Percentiles rank a stretch among this genome's conserved stretches.
These are phyloP conservation scores for Phyllostachys edulis DNA, from an alignment of 176 grass and related monocot genomes.

Conservation along the genomic window DNA sequence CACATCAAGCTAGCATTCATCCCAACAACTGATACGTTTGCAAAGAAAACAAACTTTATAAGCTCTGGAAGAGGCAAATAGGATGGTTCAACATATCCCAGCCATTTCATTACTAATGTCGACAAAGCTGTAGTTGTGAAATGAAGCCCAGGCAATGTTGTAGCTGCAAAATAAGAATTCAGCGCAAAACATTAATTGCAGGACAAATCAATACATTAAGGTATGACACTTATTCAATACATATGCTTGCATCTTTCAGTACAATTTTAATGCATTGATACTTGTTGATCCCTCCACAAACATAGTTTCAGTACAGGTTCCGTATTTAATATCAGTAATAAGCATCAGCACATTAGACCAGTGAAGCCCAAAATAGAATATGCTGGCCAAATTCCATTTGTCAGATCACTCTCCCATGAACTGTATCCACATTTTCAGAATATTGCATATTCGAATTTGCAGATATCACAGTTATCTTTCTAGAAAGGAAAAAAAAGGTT, in stretches of 20 bases:
- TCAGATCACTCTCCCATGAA: not conserved
- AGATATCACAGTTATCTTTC: not conserved
- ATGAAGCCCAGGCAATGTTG: conserved; percentile 59
- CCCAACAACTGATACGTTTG: conserved; percentile 54
- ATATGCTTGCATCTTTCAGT: not conserved
- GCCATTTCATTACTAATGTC: conserved; percentile 48
- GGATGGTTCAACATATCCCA: conserved; percentile 52
- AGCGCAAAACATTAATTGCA: not conserved
- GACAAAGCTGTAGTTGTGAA: conserved; percentile 47
- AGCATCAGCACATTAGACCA: not conserved
- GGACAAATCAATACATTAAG: not conserved
- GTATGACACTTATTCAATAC: not conserved
- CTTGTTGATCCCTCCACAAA: not conserved
- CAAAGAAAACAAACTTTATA: conserved; percentile 54
- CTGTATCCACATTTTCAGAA: not conserved
- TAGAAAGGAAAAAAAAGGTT: not conserved
- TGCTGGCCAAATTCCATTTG: not conserved
- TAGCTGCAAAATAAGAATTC: conserved; percentile 29
- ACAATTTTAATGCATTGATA: not conserved
- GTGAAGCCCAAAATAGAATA: not conserved
- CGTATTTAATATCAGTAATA: not conserved
- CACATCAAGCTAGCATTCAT: conserved; percentile 45
- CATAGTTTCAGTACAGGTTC: not conserved
- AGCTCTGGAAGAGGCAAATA: conserved; percentile 49
- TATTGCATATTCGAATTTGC: not conserved